A percentile compares a stretch with the other conserved stretches of the same genome.
Conservation (phyloP, 2,329 filamentous ascomycete species). For the Fusarium sp. region DNA sequence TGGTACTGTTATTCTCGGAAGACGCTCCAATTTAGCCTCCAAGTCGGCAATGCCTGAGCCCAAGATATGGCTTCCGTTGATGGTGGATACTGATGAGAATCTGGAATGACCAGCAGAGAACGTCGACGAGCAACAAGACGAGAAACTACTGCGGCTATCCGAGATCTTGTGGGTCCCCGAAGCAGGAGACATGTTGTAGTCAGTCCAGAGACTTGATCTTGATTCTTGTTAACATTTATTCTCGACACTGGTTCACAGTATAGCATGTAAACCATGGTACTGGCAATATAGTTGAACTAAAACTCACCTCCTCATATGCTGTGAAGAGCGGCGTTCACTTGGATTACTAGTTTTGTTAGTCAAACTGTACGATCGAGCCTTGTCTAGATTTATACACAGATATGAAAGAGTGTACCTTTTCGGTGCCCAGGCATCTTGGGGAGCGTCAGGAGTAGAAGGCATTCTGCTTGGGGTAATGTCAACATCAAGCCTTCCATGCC, state of each 20-base stretch:
- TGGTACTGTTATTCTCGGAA: slow-evolving; percentile 36
- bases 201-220: slow-evolving; percentile 40
- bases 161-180: slow-evolving; percentile 51
- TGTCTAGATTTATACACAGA: neutral
- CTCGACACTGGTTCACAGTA: neutral
- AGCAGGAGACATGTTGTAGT: slow-evolving; percentile 25
- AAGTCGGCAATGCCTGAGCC: slow-evolving; percentile 52
- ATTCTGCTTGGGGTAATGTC: slow-evolving; percentile 33
- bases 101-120: slow-evolving; percentile 62
- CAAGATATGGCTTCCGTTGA: slow-evolving; percentile 54
- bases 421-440: slow-evolving; percentile 34
- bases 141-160: slow-evolving; percentile 64
- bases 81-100: slow-evolving; percentile 65
- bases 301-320: slow-evolving; percentile 38
- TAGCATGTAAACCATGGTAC: neutral
- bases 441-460: slow-evolving; percentile 34
- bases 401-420: slow-evolving; percentile 31
- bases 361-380: neutral
- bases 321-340: slow-evolving; percentile 32
- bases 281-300: neutral
- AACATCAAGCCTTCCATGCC: neutral
- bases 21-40: slow-evolving; percentile 50
- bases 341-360: slow-evolving; percentile 21
- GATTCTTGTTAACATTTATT: slow-evolving; percentile 14
- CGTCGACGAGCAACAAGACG: slow-evolving; percentile 60